A percentile compares a stretch with the other conserved stretches of the same genome.
phyloP scores from a whole-genome alignment of 2,329 filamentous ascomycete species.

The Coccinonectria pachysandricola region DNA sequence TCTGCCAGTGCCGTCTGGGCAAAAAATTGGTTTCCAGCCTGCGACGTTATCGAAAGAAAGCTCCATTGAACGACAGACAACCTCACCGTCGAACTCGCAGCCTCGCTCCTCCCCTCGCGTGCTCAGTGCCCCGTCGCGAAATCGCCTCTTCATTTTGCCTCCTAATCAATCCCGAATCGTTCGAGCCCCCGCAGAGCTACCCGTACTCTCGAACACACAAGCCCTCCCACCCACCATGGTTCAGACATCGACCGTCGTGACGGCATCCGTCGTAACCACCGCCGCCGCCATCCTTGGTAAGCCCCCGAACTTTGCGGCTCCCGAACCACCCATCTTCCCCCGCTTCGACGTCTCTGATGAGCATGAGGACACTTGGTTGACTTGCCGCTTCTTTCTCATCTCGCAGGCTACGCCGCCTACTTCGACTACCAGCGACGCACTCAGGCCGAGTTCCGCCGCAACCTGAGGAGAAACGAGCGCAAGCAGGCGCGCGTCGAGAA shows the following conservation, averaged over 20 bases:
- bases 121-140: slow-evolving; percentile 3
- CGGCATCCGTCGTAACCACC: slow-evolving; percentile 50
- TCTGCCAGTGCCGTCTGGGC: slow-evolving; percentile 7
- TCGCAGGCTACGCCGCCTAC: slow-evolving; percentile 57
- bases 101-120: no score
- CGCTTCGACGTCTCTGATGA: slow-evolving; percentile 1
- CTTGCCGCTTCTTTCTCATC: no score
- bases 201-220: no score
- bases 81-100: no score
- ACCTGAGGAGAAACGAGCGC: slow-evolving; percentile 66
- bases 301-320: slow-evolving; percentile 4
- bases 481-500: slow-evolving; percentile 60
- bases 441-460: slow-evolving; percentile 54
- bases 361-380: no score
- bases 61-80: slow-evolving; percentile 17
- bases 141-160: slow-evolving; percentile 4
- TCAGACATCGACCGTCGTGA: slow-evolving; percentile 45
- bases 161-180: slow-evolving; percentile 4
- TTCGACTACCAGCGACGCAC: slow-evolving; percentile 59
- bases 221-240: slow-evolving; percentile 27
- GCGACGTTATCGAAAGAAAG: slow-evolving; percentile 17
- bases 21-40: slow-evolving; percentile 21
- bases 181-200: no score
- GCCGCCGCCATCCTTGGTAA: slow-evolving; percentile 51
- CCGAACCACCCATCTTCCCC: no score